Conservation (phyloP, 2,329 filamentous ascomycete genomes). For the Colletotrichum zoysiae region DNA sequence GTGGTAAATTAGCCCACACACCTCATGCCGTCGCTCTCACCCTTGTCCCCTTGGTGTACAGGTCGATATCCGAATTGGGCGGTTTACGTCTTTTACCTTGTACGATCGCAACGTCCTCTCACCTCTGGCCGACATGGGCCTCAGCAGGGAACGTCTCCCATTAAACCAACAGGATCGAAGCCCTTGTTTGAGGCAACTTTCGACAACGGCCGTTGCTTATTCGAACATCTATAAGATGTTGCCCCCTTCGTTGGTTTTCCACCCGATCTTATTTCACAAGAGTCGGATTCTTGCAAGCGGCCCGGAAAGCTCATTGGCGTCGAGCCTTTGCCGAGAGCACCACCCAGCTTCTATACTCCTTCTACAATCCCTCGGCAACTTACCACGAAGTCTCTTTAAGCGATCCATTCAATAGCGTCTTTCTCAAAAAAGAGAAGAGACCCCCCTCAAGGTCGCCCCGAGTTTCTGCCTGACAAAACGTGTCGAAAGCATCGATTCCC, state of each 20-base stretch:
- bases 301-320: too few relatives aligned
- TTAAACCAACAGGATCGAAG: conserved; percentile 34
- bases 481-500: not conserved
- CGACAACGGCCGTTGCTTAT: conserved; percentile 7
- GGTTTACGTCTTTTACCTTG: conserved; percentile 27
- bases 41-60: conserved; percentile 21
- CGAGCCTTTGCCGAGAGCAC: not conserved
- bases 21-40: not conserved
- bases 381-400: not conserved
- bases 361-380: not conserved
- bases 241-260: too few relatives aligned
- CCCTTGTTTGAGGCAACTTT: conserved; percentile 29
- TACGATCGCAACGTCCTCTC: conserved; percentile 12
- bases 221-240: too few relatives aligned
- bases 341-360: not conserved
- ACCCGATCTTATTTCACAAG: too few relatives aligned
- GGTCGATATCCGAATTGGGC: conserved; percentile 11
- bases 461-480: not conserved
- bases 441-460: not conserved
- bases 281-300: not conserved
- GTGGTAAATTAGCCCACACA: conserved; percentile 4
- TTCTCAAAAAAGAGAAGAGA: too few relatives aligned
- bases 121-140: conserved; percentile 18
- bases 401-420: too few relatives aligned
- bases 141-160: conserved; percentile 15